A percentile compares a stretch with the other conserved stretches of the same genome.
Conservation (phyloP, 371 early-diverging fungal species). For the Mortierella sp. region DNA sequence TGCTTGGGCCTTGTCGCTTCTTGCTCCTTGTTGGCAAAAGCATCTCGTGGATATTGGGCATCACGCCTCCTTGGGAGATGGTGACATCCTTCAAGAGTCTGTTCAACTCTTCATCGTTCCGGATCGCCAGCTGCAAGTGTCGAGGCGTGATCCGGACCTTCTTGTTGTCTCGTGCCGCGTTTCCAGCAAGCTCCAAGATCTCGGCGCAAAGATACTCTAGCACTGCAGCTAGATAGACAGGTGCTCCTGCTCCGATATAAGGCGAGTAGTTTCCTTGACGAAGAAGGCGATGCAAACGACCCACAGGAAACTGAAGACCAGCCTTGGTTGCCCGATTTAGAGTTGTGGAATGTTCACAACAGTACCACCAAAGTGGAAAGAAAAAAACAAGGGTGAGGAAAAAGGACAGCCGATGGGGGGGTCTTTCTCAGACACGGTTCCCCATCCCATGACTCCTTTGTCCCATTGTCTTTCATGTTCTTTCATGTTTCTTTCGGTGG, state of each 20-base stretch:
- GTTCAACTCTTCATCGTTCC: slow-evolving; percentile 97
- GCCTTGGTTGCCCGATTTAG: too few relatives aligned
- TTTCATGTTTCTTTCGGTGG: too few relatives aligned
- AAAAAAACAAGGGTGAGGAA: too few relatives aligned
- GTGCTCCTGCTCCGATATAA: slow-evolving; percentile 92
- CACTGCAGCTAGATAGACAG: slow-evolving; percentile 96
- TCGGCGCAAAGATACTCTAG: slow-evolving; percentile 97
- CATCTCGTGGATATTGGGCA: slow-evolving; percentile 86
- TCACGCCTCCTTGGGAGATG: slow-evolving; percentile 89
- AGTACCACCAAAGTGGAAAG: too few relatives aligned
- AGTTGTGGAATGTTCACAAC: too few relatives aligned
- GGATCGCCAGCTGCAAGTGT: slow-evolving; percentile 92
- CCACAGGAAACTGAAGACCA: slow-evolving; percentile 96
- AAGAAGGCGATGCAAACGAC: slow-evolving; percentile 96
- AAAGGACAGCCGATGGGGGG: too few relatives aligned
- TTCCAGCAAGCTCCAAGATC: slow-evolving; percentile 96
- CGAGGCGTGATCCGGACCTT: slow-evolving; percentile 94
- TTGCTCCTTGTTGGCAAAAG: slow-evolving; percentile 79
- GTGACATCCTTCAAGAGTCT: slow-evolving; percentile 91
- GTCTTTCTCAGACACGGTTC: too few relatives aligned
- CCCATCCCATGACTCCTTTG: too few relatives aligned
- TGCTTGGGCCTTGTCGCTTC: too few relatives aligned
- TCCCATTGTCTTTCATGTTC: too few relatives aligned
- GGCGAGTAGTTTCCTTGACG: slow-evolving; percentile 96
- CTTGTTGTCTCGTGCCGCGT: slow-evolving; percentile 96